These are phyloP conservation scores for Lodderomyces parapsilosis DNA, from an alignment of 1,139 yeast genomes.

Conservation along the genomic window DNA sequence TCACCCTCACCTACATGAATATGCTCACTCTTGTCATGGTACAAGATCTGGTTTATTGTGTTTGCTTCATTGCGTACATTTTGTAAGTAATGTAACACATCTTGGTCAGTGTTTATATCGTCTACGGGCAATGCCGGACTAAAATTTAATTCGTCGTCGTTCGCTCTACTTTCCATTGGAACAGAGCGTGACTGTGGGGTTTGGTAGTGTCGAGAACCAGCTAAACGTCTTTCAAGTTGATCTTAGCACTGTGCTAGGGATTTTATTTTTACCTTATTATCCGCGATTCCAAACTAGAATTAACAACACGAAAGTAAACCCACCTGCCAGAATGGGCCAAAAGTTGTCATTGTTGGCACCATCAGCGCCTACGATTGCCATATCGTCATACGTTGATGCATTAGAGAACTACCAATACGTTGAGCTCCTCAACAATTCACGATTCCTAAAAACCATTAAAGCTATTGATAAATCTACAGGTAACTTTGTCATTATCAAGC, in stretches of 20 bases:
- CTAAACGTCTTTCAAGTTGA: no score
- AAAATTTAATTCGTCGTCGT: conserved; percentile 11
- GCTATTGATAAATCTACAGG: conserved; percentile 68
- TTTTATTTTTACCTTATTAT: not conserved
- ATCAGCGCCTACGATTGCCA: conserved; percentile 87
- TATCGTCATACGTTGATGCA: conserved; percentile 85
- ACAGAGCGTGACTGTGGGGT: not conserved
- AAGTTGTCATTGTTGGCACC: conserved; percentile 84
- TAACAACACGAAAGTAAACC: no score
- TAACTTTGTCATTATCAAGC: conserved; percentile 65
- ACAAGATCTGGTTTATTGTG: not conserved
- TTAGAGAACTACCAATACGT: conserved; percentile 72
- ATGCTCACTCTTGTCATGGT: conserved; percentile 16
- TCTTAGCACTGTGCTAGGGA: not conserved
- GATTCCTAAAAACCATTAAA: conserved; percentile 83
- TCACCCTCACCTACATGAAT: conserved; percentile 2
- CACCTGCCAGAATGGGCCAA: conserved; percentile 65
- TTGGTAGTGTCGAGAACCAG: no score
- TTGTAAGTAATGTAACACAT: conserved; percentile 27
- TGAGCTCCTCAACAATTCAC: conserved; percentile 67
- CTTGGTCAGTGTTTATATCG: conserved; percentile 13
- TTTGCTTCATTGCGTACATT: conserved; percentile 34
- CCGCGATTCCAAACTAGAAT: no score
- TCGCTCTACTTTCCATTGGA: not conserved
- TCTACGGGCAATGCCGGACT: conserved; percentile 23